A percentile compares a stretch with the other conserved stretches of the same genome.
phyloP scores from a whole-genome alignment of 148 eudicot species.

The Heliosperma pusillum region DNA sequence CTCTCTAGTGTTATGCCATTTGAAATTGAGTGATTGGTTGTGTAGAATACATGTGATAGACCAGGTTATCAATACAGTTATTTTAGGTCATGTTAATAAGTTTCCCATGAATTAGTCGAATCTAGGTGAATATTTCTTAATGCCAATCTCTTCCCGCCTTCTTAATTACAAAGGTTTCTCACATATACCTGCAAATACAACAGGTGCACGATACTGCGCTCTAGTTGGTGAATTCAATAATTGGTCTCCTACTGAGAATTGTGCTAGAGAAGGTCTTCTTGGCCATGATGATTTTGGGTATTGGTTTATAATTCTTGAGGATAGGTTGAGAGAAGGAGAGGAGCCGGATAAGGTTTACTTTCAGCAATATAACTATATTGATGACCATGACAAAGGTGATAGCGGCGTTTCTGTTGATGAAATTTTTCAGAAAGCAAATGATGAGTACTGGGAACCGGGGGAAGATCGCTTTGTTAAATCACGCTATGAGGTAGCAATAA shows the following conservation, averaged over 20 bases:
- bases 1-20: background rate
- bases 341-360: conserved; percentile 77
- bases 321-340: conserved; percentile 85
- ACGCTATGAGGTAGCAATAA: conserved; percentile 69
- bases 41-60: background rate
- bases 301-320: conserved; percentile 91
- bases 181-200: conserved; percentile 18
- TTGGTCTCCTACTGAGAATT: conserved; percentile 90
- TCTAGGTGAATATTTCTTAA: background rate
- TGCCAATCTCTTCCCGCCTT: background rate
- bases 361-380: conserved; percentile 87
- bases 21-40: background rate
- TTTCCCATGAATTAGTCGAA: conserved; percentile 1
- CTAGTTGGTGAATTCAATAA: conserved; percentile 85
- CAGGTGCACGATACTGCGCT: conserved; percentile 98
- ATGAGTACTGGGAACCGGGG: conserved; percentile 99
- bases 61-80: background rate
- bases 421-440: conserved; percentile 73
- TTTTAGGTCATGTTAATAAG: background rate
- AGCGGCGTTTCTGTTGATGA: conserved; percentile 64
- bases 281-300: conserved; percentile 98
- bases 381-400: conserved; percentile 94
- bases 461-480: conserved; percentile 68
- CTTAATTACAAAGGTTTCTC: conserved; percentile 5
- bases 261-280: conserved; percentile 85